Base-by-base conservation (phyloP, 1,284 basidiomycete genomes). In the Peniophora sp. region DNA sequence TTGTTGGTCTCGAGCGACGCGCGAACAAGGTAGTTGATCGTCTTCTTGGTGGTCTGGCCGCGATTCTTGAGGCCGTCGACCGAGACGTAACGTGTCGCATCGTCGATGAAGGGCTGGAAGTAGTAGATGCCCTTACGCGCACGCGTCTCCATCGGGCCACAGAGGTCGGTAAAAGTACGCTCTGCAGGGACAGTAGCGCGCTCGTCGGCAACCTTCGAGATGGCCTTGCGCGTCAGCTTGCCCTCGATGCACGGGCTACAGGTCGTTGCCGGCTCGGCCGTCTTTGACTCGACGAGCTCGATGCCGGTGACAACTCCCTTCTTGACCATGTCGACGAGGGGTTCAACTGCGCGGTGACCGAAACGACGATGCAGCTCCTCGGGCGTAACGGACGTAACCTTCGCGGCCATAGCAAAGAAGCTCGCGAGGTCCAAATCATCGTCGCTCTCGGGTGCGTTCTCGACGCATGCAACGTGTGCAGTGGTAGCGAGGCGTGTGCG, bases 331-430 rank as follows among this genome's bases (percentile, higher is more conserved):
- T 47, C 39, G 5, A 50, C 41, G 12, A 61, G 47, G 8, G 48
- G 27, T 27, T 57, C 53, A 10, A 52, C 14, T 41, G 38, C 54
- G 5, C 61, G 49, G 47, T 66, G 62, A 10, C 56, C 57, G 20
- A 66, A 57, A 5, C 59, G 55, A 10, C 54, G 49, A 47, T 66
- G 64, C 64, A n/a, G n/a, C n/a, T n/a, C n/a, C n/a, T n/a, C n/a
- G n/a, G n/a, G n/a, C n/a, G n/a, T n/a, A n/a, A n/a, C n/a, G n/a
- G 63, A 66, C 16, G 56, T 56, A 11, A 47, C 46, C 5, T 57
- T 38, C 20, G 50, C 49, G 0, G 56, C 56, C 23, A 51, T 53
- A 3, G 55, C 50, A 51, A 12, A 49, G 47, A 3, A 23, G 38
- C 12, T 35, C 47, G 6, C 49, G 45, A 12, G 17, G 12, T 45